Percentiles rank a stretch among this genome's conserved stretches.
phyloP scores from a whole-genome alignment of 2,329 filamentous ascomycete genomes.

The Didymellaceae sp. region DNA sequence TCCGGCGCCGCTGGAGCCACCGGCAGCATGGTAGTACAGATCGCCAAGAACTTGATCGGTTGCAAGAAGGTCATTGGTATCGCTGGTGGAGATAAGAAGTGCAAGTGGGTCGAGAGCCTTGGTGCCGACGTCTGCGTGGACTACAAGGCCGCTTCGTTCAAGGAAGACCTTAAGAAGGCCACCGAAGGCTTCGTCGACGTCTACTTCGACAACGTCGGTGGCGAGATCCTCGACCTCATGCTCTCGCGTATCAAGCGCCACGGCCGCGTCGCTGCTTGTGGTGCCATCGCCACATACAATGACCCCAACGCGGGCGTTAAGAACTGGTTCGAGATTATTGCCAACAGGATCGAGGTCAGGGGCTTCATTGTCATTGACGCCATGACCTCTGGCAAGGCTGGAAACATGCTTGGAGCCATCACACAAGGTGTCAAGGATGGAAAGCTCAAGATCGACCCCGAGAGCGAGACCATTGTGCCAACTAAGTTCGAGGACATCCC shows the following conservation, averaged over 20 bases:
- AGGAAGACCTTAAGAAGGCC: slow-evolving; percentile 54
- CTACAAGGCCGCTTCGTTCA: slow-evolving; percentile 59
- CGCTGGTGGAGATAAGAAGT: slow-evolving; percentile 60
- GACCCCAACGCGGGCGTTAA: slow-evolving; percentile 40
- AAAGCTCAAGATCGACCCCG: slow-evolving; percentile 54
- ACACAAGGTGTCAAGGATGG: slow-evolving; percentile 49
- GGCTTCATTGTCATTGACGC: slow-evolving; percentile 56
- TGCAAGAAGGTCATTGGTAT: slow-evolving; percentile 60
- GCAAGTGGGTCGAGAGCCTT: slow-evolving; percentile 57
- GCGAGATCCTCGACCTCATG: slow-evolving; percentile 56
- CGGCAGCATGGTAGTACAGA: slow-evolving; percentile 70
- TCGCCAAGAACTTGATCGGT: slow-evolving; percentile 58
- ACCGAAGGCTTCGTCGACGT: slow-evolving; percentile 60
- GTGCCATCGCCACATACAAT: slow-evolving; percentile 54
- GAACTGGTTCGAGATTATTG: slow-evolving; percentile 54
- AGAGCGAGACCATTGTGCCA: slow-evolving; percentile 57
- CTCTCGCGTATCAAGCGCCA: slow-evolving; percentile 51
- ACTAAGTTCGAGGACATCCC: slow-evolving; percentile 58
- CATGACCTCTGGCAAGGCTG: slow-evolving; percentile 36
- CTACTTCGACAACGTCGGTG: slow-evolving; percentile 61
- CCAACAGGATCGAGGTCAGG: slow-evolving; percentile 52
- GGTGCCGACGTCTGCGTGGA: slow-evolving; percentile 63
- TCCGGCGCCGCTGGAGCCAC: slow-evolving; percentile 80
- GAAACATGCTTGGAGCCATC: slow-evolving; percentile 31
- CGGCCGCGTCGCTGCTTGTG: slow-evolving; percentile 54